These are phyloP conservation scores for Russula sp. DNA, from an alignment of 768 basidiomycete species.

Conservation along the genomic window DNA sequence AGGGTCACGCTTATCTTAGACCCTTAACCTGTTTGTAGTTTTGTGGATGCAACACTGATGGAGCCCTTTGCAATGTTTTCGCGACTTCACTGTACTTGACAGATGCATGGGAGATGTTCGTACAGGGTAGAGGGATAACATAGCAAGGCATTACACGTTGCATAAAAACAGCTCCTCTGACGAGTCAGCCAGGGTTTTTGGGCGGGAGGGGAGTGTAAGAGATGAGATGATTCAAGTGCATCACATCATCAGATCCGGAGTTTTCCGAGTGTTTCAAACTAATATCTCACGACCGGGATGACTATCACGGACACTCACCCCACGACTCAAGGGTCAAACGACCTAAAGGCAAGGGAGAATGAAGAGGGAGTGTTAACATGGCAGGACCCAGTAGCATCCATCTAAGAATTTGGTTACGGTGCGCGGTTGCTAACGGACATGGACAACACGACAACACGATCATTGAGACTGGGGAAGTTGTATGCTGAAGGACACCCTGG, in stretches of 20 bases:
- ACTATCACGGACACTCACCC: background rate
- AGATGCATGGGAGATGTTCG: background rate
- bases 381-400: background rate
- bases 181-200: background rate
- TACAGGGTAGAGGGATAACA: background rate
- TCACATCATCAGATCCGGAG: background rate
- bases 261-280: slow-evolving; percentile 2
- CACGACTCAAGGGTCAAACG: background rate
- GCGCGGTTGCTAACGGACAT: background rate
- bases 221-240: background rate
- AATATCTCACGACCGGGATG: background rate
- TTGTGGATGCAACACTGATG: background rate
- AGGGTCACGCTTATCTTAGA: background rate
- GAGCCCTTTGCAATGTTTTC: slow-evolving; percentile 5
- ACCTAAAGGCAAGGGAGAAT: background rate
- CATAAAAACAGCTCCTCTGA: background rate
- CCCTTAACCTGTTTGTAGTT: background rate
- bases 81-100: background rate
- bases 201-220: background rate
- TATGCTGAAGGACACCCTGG: background rate
- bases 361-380: background rate
- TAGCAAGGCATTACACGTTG: background rate
- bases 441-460: too few relatives aligned
- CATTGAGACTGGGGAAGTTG: background rate
- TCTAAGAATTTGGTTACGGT: background rate